phyloP scores from a whole-genome alignment of 2,329 filamentous ascomycete genomes.

The Nannizziopsis barbatae region DNA sequence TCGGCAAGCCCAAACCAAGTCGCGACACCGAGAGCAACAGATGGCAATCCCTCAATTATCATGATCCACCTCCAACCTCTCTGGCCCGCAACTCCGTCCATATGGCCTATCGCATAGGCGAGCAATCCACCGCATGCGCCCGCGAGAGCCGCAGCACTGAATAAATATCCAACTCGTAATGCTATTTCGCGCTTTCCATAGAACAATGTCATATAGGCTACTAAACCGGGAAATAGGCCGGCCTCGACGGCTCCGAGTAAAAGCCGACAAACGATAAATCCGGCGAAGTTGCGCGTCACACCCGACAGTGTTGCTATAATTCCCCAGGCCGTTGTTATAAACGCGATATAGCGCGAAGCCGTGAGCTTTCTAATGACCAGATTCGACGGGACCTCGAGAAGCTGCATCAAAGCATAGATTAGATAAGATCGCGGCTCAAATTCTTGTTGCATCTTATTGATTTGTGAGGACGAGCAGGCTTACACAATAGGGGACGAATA shows the following conservation, averaged over 20 bases:
- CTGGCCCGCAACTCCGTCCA: constrained; percentile 55
- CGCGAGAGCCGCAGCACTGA: constrained; percentile 53
- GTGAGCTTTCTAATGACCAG: constrained; percentile 52
- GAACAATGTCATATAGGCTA: constrained; percentile 63
- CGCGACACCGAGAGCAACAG: constrained; percentile 45
- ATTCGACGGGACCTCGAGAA: constrained; percentile 55
- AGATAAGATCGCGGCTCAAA: neutral
- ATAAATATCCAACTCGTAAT: constrained; percentile 60
- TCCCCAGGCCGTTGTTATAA: constrained; percentile 51
- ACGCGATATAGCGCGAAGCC: constrained; percentile 47
- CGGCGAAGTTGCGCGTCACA: constrained; percentile 52
- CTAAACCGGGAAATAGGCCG: constrained; percentile 56
- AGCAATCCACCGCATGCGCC: constrained; percentile 62
- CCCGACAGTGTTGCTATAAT: constrained; percentile 45
- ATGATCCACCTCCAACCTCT: constrained; percentile 64
- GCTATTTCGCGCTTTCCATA: constrained; percentile 64
- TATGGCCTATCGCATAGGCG: constrained; percentile 61
- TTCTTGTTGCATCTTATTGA: neutral
- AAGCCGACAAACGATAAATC: constrained; percentile 56
- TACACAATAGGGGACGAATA: constrained; percentile 55
- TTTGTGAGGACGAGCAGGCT: constrained; percentile 8
- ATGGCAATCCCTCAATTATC: constrained; percentile 47
- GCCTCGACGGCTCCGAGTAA: constrained; percentile 59
- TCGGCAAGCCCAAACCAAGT: constrained; percentile 53
- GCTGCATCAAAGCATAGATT: constrained; percentile 19